These are phyloP conservation scores for Petunia secreta DNA, from an alignment of 257 asterid species.

Conservation along the genomic window DNA sequence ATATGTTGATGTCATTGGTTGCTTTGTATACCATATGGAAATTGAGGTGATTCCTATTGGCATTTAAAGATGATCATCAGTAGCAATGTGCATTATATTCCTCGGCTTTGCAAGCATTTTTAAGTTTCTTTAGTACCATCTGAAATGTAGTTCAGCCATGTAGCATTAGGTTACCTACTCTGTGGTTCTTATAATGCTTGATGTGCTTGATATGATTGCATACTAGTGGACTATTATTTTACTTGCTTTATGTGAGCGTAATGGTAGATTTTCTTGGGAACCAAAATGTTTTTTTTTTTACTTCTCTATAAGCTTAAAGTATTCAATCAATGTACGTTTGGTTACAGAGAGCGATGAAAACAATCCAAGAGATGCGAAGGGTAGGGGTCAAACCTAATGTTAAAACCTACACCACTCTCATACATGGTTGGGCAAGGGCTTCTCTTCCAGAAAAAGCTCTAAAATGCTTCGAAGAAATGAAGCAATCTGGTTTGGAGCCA, in stretches of 20 bases:
- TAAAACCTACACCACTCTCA: slow-evolving; percentile 89
- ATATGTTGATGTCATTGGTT: slow-evolving; percentile 14
- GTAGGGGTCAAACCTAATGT: slow-evolving; percentile 76
- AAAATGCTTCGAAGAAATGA: slow-evolving; percentile 91
- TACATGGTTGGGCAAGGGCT: slow-evolving; percentile 96
- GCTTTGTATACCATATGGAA: neutral
- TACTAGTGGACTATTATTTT: neutral
- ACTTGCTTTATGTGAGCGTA: neutral
- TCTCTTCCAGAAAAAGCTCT: slow-evolving; percentile 95
- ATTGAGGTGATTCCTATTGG: neutral
- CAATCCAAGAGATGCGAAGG: slow-evolving; percentile 81
- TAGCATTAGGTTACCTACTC: neutral
- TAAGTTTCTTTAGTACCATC: neutral
- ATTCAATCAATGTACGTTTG: neutral
- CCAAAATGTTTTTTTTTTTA: neutral
- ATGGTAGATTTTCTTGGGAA: neutral
- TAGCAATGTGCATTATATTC: neutral
- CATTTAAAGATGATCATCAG: neutral
- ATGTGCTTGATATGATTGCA: neutral
- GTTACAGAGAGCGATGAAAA: slow-evolving; percentile 73
- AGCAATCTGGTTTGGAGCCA: slow-evolving; percentile 65
- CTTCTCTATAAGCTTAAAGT: neutral
- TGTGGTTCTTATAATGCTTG: neutral
- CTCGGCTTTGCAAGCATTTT: neutral
- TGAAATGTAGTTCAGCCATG: neutral